Evolutionary conservation across 2,329 filamentous ascomycete species (phyloP).

Genomic region (Apiospora rasikravindrae): DNA sequence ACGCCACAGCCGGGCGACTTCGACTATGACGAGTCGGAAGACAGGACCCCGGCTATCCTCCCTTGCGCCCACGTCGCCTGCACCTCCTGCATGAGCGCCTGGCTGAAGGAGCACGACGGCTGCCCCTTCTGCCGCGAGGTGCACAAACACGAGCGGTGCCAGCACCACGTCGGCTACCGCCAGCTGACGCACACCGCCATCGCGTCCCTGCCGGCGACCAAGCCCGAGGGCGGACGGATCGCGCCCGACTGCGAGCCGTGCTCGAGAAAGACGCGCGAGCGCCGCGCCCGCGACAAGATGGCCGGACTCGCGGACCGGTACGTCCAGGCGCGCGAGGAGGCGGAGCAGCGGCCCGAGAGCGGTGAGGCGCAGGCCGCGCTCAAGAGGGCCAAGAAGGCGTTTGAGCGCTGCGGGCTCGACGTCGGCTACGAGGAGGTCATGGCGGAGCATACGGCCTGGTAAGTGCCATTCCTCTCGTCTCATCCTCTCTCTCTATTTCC

Average conservation of each 20-base stretch:
- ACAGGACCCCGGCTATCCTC: background rate
- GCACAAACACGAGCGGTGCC: background rate
- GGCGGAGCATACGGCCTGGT: constrained; percentile 5
- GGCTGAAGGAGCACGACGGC: background rate
- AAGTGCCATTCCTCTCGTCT: background rate
- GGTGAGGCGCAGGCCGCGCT: background rate
- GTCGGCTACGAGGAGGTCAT: background rate
- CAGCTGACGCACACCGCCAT: background rate
- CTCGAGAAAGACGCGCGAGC: background rate
- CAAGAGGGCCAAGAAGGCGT: background rate
- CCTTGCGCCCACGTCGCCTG: constrained; percentile 7
- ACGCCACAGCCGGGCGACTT: background rate
- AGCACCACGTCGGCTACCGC: background rate
- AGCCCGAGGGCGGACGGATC: background rate
- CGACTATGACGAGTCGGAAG: background rate
- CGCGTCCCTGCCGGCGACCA: background rate
- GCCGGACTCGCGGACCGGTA: background rate
- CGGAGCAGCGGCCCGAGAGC: background rate
- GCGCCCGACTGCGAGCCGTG: background rate
- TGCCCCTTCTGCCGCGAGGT: constrained; percentile 8
- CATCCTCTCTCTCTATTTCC: background rate
- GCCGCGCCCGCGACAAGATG: constrained; percentile 11
- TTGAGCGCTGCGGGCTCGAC: constrained; percentile 6
- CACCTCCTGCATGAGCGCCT: background rate
- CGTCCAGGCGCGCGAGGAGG: background rate